Evolutionary conservation across 306 rosid genomes (phyloP).

Genomic region (Senna tora): DNA sequence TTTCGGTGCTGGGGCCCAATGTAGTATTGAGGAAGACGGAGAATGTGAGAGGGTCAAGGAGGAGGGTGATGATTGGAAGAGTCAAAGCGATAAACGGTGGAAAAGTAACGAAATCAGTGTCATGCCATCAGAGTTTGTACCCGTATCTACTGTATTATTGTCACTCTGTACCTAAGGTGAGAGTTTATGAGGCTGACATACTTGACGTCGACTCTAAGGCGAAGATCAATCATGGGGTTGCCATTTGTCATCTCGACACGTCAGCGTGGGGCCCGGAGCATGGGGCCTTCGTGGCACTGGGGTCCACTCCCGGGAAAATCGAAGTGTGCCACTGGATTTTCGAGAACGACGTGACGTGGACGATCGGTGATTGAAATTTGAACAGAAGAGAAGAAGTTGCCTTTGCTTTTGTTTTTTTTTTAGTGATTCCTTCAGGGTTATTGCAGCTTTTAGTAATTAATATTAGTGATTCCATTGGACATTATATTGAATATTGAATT

Average conservation of each 20-base stretch:
- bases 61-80: conserved; percentile 59
- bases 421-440: too few relatives aligned
- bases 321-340: conserved; percentile 76
- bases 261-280: conserved; percentile 44
- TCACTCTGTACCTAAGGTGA: conserved; percentile 79
- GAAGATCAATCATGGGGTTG: conserved; percentile 58
- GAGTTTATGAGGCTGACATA: conserved; percentile 76
- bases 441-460: too few relatives aligned
- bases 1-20: conserved; percentile 52
- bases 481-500: too few relatives aligned
- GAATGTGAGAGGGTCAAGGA: conserved; percentile 59
- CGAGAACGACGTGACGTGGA: conserved; percentile 88
- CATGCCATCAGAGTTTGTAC: conserved; percentile 89
- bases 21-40: conserved; percentile 51
- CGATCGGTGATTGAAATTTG: conserved; percentile 35
- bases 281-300: conserved; percentile 73
- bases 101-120: conserved; percentile 64
- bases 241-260: conserved; percentile 70
- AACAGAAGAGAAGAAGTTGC: too few relatives aligned
- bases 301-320: conserved; percentile 55
- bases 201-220: conserved; percentile 37
- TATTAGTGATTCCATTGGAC: too few relatives aligned
- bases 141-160: conserved; percentile 86
- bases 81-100: conserved; percentile 68
- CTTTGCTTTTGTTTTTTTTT: not conserved